A percentile compares a stretch with the other conserved stretches of the same genome.
Conservation (phyloP, 2,329 filamentous ascomycete genomes). For the Claviceps sp. region DNA sequence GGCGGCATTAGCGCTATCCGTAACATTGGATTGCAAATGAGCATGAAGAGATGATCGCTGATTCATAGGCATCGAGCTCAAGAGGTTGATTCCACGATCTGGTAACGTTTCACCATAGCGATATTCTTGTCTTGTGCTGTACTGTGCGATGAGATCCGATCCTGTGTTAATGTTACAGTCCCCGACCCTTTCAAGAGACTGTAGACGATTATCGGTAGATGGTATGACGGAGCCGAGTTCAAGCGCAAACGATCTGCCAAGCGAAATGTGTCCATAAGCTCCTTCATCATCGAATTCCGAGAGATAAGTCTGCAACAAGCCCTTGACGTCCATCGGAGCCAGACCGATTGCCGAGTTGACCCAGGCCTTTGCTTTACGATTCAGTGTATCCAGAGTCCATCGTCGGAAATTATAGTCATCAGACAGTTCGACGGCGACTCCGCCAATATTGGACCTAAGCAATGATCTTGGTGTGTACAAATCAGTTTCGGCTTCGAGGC, state of each 20-base stretch:
- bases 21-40: slow-evolving; percentile 29
- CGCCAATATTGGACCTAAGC: slow-evolving; percentile 63
- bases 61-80: slow-evolving; percentile 44
- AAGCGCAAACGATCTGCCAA: slow-evolving; percentile 86
- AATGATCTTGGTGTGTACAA: slow-evolving; percentile 78
- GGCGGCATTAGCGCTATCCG: slow-evolving; percentile 43
- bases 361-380: slow-evolving; percentile 68
- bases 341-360: slow-evolving; percentile 67
- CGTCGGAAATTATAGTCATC: slow-evolving; percentile 80
- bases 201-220: slow-evolving; percentile 70
- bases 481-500: slow-evolving; percentile 86
- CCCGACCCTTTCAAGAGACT: slow-evolving; percentile 64
- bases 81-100: slow-evolving; percentile 53
- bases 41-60: slow-evolving; percentile 35
- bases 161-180: slow-evolving; percentile 74
- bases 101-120: slow-evolving; percentile 68
- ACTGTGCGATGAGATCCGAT: slow-evolving; percentile 93
- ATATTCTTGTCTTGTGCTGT: slow-evolving; percentile 93
- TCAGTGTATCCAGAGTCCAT: slow-evolving; percentile 63
- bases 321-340: slow-evolving; percentile 87
- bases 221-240: slow-evolving; percentile 86
- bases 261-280: slow-evolving; percentile 77
- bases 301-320: slow-evolving; percentile 86
- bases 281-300: slow-evolving; percentile 90
- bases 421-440: slow-evolving; percentile 78